A percentile compares a stretch with the other conserved stretches of the same genome.
These are phyloP conservation scores for Ophiostoma piceae DNA, from an alignment of 2,329 filamentous ascomycete genomes.

Conservation along the genomic window DNA sequence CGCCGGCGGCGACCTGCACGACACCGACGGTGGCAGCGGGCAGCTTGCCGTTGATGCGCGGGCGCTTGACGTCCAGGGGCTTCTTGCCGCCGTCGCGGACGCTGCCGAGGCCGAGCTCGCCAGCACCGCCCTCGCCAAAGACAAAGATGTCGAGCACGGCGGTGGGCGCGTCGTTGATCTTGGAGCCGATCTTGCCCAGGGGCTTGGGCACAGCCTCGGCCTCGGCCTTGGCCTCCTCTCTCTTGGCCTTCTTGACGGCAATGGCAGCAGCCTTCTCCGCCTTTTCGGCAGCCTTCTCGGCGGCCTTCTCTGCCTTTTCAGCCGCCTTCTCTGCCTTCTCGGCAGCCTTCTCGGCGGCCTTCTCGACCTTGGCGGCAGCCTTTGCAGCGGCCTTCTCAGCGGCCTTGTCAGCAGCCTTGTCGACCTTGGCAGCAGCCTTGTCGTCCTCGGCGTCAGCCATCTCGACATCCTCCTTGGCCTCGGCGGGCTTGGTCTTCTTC, in stretches of 20 bases:
- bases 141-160: constrained; percentile 67
- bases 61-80: constrained; percentile 67
- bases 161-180: constrained; percentile 60
- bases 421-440: constrained; percentile 15
- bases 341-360: constrained; percentile 18
- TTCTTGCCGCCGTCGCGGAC: constrained; percentile 55
- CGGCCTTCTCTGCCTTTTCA: constrained; percentile 20
- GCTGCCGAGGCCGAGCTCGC: constrained; percentile 74
- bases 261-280: constrained; percentile 21
- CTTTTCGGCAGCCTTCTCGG: constrained; percentile 21
- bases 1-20: constrained; percentile 70
- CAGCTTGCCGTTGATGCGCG: constrained; percentile 61
- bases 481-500: constrained; percentile 26
- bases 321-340: constrained; percentile 20
- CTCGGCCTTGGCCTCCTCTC: constrained; percentile 11
- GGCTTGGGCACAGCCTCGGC: constrained; percentile 39
- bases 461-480: constrained; percentile 15
- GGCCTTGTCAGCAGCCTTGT: constrained; percentile 24
- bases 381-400: constrained; percentile 13
- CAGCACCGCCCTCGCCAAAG: constrained; percentile 73
- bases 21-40: constrained; percentile 55
- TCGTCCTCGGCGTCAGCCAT: background rate
- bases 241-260: constrained; percentile 27
- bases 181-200: constrained; percentile 29
- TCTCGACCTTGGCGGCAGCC: background rate